Percentiles rank a stretch among this genome's conserved stretches.
Conservation (phyloP, 257 asterid genomes). For the Jaltomata sinuosa region DNA sequence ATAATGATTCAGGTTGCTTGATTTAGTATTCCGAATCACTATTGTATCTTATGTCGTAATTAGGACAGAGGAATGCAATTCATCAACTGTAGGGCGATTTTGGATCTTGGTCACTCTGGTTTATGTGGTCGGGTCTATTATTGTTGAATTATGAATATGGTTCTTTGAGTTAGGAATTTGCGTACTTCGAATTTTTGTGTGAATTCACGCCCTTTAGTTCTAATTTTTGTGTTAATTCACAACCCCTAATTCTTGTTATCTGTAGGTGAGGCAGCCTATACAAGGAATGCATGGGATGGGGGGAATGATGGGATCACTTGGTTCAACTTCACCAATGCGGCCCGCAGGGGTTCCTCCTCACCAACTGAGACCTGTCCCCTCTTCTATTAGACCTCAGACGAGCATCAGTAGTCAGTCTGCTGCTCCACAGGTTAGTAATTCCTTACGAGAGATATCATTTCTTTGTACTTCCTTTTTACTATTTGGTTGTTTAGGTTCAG, state of each 20-base stretch:
- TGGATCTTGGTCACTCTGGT: background rate
- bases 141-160: background rate
- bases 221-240: background rate
- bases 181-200: background rate
- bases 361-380: conserved; percentile 54
- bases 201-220: background rate
- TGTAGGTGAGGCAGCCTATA: conserved; percentile 57
- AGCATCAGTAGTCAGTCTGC: conserved; percentile 48
- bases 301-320: conserved; percentile 62
- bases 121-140: background rate
- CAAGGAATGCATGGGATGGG: conserved; percentile 53
- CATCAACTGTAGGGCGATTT: background rate
- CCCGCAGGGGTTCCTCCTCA: conserved; percentile 41
- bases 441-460: background rate
- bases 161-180: background rate
- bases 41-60: background rate
- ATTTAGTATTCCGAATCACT: background rate
- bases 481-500: background rate
- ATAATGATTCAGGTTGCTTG: background rate
- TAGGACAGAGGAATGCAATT: background rate
- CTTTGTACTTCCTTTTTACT: background rate
- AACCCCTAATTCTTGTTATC: background rate
- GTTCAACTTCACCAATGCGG: conserved; percentile 53
- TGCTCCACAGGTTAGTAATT: conserved; percentile 44
- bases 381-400: conserved; percentile 55